Percentiles rank a stretch among this genome's conserved stretches.
Evolutionary conservation across 148 eudicot genomes (phyloP).

Genomic region (Vaccinium vitisidaea): DNA sequence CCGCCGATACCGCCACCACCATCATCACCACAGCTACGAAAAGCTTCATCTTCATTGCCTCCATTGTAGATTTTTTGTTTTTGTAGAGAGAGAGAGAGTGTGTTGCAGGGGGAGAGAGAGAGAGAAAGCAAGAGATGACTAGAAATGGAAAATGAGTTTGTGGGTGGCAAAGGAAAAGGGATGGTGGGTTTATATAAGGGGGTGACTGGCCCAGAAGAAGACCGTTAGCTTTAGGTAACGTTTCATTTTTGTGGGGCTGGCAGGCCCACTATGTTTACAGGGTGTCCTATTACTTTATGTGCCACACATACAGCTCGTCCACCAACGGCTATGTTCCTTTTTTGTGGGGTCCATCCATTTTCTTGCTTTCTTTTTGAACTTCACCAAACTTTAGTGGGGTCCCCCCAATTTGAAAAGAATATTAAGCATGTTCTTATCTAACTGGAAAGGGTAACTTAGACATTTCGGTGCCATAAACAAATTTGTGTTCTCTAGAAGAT

Average conservation of each 20-base stretch:
- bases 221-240: background rate
- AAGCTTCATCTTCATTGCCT: conserved; percentile 23
- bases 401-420: background rate
- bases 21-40: conserved; percentile 23
- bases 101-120: background rate
- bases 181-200: background rate
- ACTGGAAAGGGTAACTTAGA: background rate
- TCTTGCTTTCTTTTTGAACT: background rate
- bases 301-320: background rate
- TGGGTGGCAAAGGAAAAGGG: background rate
- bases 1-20: conserved; percentile 16
- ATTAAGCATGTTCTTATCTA: background rate
- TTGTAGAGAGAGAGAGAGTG: background rate
- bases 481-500: too few species aligned
- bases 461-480: background rate
- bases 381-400: background rate
- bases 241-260: background rate
- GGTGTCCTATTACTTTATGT: background rate
- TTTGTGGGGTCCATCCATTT: background rate
- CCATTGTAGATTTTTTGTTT: background rate
- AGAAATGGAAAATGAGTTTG: background rate
- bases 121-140: background rate
- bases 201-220: background rate
- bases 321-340: background rate
- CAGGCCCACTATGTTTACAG: background rate